Evolutionary conservation across 768 basidiomycete genomes (phyloP), one percentile per base, ranked within the genome.

Genomic region (Suillus subaureus): DNA sequence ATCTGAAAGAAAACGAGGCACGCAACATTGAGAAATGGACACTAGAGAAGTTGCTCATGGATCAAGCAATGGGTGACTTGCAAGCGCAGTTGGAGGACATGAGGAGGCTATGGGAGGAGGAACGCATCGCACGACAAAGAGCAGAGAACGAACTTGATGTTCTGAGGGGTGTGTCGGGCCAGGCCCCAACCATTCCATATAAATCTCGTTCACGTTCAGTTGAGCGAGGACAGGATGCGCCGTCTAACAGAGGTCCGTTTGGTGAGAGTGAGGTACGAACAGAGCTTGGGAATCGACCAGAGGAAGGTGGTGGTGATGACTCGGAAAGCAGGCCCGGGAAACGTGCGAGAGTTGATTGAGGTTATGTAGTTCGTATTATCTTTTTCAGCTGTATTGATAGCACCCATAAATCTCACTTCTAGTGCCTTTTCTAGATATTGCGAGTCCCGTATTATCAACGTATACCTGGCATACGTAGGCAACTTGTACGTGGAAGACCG

Each of bases 1-100:
- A 94, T 69, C 84, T 98, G 58, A 93, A 94, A 71, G 92, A 93
- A 76, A 93, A 93, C 76, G 93, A 96, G 73, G 92, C 92, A 18
- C 86, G 90, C 31, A 96, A 95, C 68, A 94, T 94, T 66, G 92
- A 96, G 73, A 93, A 93, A 73, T 96, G 95, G 94, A 94, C 94
- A 7, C 82, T 97, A 45, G 94, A 97, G 80, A 95, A 95, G 78
- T 75, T 95, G 40, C 80, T 96, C 61, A 94, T 93, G 90, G 94
- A 96, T 72, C 94, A 95, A 77, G 92, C 92, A 3, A 92, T 93
- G 92, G 91, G 90, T 7, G 92, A 93, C 70, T 78, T 93, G 64
- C 92, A 94, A 75, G 86, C 88, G 16, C 92, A 94, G 74, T 81
- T 94, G 13, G 93, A 93, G 70, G 93, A 94, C 76, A 82, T 91